These are phyloP conservation scores for Chytriomyces hyalinus DNA, from an alignment of 192 early-diverging fungal genomes.

Conservation along the genomic window DNA sequence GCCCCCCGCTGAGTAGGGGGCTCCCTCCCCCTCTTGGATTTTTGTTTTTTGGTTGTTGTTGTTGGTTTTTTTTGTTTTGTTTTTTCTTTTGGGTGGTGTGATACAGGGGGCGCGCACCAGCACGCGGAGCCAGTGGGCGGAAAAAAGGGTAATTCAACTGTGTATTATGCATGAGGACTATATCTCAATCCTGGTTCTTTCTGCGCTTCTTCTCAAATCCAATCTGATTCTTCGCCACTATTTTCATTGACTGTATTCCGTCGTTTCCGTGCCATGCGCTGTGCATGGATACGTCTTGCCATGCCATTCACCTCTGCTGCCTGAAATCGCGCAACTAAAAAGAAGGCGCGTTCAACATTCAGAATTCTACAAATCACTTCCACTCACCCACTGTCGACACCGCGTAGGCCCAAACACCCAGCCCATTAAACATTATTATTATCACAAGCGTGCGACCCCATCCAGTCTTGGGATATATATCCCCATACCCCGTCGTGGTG, in stretches of 20 bases:
- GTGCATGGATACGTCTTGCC: slow-evolving; percentile 23
- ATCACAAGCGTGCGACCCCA: slow-evolving; percentile 36
- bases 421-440: slow-evolving; percentile 33
- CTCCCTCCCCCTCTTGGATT: too few species aligned
- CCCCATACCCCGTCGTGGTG: slow-evolving; percentile 37
- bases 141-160: too few species aligned
- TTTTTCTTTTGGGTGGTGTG: too few species aligned
- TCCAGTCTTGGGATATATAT: slow-evolving; percentile 30
- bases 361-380: background rate
- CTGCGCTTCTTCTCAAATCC: too few species aligned
- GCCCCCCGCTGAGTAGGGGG: too few species aligned
- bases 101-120: too few species aligned
- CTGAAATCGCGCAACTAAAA: slow-evolving; percentile 28
- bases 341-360: background rate
- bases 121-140: too few species aligned
- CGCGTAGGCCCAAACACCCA: slow-evolving; percentile 32
- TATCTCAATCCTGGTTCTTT: too few species aligned
- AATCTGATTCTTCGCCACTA: too few species aligned
- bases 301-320: slow-evolving; percentile 10
- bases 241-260: background rate
- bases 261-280: background rate
- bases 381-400: slow-evolving; percentile 30
- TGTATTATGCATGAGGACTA: too few species aligned
- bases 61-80: too few species aligned
- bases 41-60: too few species aligned